Conservation (phyloP, 2,329 filamentous ascomycete genomes). For the Hypomyces perniciosus region DNA sequence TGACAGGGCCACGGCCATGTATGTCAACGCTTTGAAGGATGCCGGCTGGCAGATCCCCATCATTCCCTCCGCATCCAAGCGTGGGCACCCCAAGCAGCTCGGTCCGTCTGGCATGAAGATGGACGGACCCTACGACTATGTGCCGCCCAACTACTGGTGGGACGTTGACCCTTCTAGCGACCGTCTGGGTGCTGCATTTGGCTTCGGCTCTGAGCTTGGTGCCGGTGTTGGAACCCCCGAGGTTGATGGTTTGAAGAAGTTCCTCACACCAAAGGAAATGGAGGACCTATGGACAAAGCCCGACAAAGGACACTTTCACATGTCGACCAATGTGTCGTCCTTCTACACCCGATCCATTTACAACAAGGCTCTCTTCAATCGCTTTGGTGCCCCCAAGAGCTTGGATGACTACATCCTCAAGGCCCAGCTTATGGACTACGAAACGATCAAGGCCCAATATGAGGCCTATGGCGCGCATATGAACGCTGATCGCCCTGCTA, state of each 20-base stretch:
- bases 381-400: slow-evolving; percentile 46
- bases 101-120: slow-evolving; percentile 59
- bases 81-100: slow-evolving; percentile 45
- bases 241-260: slow-evolving; percentile 45
- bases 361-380: slow-evolving; percentile 44
- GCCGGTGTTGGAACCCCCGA: slow-evolving; percentile 58
- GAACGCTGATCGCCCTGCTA: slow-evolving; percentile 46
- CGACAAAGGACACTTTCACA: slow-evolving; percentile 50
- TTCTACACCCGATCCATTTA: slow-evolving; percentile 54
- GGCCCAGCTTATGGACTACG: slow-evolving; percentile 58
- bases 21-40: slow-evolving; percentile 42
- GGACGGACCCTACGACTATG: slow-evolving; percentile 62
- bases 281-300: slow-evolving; percentile 51
- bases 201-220: slow-evolving; percentile 58
- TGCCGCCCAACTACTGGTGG: slow-evolving; percentile 60
- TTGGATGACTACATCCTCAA: slow-evolving; percentile 55
- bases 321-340: slow-evolving; percentile 48
- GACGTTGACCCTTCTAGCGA: slow-evolving; percentile 32
- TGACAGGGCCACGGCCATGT: slow-evolving; percentile 47
- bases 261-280: slow-evolving; percentile 45
- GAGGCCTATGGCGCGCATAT: slow-evolving; percentile 50
- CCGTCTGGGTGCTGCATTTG: slow-evolving; percentile 51
- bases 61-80: slow-evolving; percentile 50
- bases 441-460: slow-evolving; percentile 54
- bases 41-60: slow-evolving; percentile 53